phyloP scores from a whole-genome alignment of 805 yeast species.

The Ogataea pilisensis region DNA sequence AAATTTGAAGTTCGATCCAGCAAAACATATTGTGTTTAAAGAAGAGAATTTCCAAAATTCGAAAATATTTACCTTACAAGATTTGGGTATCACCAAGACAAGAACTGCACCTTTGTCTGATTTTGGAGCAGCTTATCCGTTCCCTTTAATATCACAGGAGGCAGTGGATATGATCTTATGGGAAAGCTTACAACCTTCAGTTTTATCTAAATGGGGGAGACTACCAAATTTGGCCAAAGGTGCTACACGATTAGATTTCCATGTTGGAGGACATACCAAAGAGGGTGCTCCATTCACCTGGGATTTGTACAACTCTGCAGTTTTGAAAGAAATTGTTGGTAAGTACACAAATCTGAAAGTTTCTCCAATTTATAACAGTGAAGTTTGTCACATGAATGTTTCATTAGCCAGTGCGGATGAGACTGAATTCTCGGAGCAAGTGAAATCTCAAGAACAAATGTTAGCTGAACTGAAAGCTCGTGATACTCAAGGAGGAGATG shows the following conservation, averaged over 20 bases:
- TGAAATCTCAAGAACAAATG: conserved; percentile 15
- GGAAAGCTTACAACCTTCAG: conserved; percentile 43
- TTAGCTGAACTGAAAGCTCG: conserved; percentile 11
- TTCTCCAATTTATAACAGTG: conserved; percentile 45
- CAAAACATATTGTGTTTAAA: conserved; percentile 33
- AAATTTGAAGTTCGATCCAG: conserved; percentile 33
- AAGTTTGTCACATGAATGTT: conserved; percentile 47
- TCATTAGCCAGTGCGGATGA: conserved; percentile 32
- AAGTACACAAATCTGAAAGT: conserved; percentile 48
- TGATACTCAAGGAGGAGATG: conserved; percentile 27
- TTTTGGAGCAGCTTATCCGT: conserved; percentile 49
- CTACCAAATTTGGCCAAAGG: conserved; percentile 28
- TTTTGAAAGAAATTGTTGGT: conserved; percentile 41
- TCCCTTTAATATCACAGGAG: conserved; percentile 54
- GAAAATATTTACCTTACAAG: conserved; percentile 34
- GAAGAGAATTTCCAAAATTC: conserved; percentile 34
- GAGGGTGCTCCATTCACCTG: conserved; percentile 39
- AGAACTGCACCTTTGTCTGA: conserved; percentile 31
- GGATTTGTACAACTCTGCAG: conserved; percentile 49
- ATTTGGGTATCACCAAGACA: conserved; percentile 32
- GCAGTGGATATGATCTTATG: conserved; percentile 52
- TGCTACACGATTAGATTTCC: conserved; percentile 38
- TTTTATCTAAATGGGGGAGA: conserved; percentile 40
- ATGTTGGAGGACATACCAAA: conserved; percentile 44
- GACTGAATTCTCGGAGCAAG: conserved; percentile 11